Conservation (phyloP, 225 moss, liverwort and hornwort genomes). For the Lunularia cruciata region DNA sequence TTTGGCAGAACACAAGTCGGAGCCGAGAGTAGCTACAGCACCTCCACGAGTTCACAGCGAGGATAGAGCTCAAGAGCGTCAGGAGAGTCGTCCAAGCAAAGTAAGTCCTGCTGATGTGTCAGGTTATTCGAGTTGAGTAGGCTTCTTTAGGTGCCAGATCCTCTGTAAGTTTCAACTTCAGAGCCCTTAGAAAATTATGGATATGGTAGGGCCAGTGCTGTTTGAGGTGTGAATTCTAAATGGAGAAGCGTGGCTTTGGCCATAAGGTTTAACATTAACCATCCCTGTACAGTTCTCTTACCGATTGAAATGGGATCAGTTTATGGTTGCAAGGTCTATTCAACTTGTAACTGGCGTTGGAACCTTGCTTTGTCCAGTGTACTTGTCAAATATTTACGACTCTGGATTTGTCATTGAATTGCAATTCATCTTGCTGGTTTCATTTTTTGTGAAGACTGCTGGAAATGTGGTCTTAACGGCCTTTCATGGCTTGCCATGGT, state of each 20-base stretch:
- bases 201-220: slow-evolving; percentile 19
- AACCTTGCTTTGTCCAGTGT: slow-evolving; percentile 10
- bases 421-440: slow-evolving; percentile 1
- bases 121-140: slow-evolving; percentile 27
- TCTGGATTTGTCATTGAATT: not conserved
- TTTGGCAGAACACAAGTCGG: slow-evolving; percentile 21
- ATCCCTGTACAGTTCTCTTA: slow-evolving; percentile 24
- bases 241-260: slow-evolving; percentile 12
- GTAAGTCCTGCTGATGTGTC: slow-evolving; percentile 30
- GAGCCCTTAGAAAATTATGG: slow-evolving; percentile 8
- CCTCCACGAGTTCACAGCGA: slow-evolving; percentile 23
- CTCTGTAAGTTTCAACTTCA: slow-evolving; percentile 12
- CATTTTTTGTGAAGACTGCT: not conserved
- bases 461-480: not conserved
- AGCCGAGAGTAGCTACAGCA: slow-evolving; percentile 16
- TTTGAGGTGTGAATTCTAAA: slow-evolving; percentile 8
- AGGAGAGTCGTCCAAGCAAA: slow-evolving; percentile 35
- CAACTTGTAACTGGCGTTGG: slow-evolving; percentile 21
- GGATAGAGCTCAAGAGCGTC: slow-evolving; percentile 29
- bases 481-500: not conserved
- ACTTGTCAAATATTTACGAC: not conserved
- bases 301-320: slow-evolving; percentile 24
- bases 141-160: slow-evolving; percentile 15
- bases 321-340: slow-evolving; percentile 18
- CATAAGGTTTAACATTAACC: slow-evolving; percentile 12